phyloP scores from a whole-genome alignment of 306 rosid species.

The Corylus heterophylla region DNA sequence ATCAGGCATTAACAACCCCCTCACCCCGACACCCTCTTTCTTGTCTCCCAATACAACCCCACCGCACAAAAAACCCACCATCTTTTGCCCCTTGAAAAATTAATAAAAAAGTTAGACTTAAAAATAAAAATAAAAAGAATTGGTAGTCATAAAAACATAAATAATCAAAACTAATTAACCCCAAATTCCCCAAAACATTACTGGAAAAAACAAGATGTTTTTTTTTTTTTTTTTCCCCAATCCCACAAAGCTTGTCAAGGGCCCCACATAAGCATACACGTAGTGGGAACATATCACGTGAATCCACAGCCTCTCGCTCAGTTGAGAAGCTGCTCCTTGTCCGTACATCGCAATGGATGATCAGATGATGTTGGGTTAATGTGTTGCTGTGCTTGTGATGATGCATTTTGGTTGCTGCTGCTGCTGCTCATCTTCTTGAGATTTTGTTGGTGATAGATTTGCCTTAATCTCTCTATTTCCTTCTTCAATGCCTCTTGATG shows the following conservation, averaged over 20 bases:
- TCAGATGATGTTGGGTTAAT: too few species aligned
- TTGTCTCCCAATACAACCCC: conserved; percentile 40
- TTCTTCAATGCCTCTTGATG: conserved; percentile 91
- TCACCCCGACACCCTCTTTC: conserved; percentile 29
- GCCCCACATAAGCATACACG: conserved; percentile 42
- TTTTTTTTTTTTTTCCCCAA: conserved; percentile 19
- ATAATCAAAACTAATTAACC: conserved; percentile 3
- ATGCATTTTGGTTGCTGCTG: conserved; percentile 34
- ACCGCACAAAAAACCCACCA: conserved; percentile 28
- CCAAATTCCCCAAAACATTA: conserved; percentile 22
- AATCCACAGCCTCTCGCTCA: conserved; percentile 27
- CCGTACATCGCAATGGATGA: conserved; percentile 27
- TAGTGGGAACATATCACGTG: conserved; percentile 65
- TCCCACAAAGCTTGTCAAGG: conserved; percentile 30
- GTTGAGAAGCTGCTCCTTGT: conserved; percentile 46
- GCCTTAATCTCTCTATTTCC: conserved; percentile 90
- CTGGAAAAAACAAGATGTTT: not conserved
- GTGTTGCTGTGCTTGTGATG: conserved; percentile 29
- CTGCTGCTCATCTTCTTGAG: conserved; percentile 51
- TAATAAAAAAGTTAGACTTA: not conserved
- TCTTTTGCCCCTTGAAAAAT: conserved; percentile 25
- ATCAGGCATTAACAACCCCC: conserved; percentile 26
- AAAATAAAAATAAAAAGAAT: not conserved
- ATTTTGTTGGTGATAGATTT: conserved; percentile 79
- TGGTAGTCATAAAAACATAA: conserved; percentile 8